Evolutionary conservation across 2,329 filamentous ascomycete species (phyloP), one percentile per base, ranked within the genome.

Genomic region (Ceratocystis albifundus): DNA sequence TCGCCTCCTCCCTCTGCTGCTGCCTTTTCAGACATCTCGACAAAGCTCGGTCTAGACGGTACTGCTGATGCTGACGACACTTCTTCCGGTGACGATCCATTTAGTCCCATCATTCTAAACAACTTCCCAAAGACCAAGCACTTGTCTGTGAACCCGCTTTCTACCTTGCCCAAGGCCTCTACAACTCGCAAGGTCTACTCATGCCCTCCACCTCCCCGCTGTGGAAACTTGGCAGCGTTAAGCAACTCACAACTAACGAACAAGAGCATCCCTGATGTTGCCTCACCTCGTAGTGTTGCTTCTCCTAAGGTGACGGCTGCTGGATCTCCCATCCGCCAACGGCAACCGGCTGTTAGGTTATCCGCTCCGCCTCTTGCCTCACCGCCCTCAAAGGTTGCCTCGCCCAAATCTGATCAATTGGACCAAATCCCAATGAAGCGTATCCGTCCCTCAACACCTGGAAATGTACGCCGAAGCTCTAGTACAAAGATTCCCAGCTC

Each of bases 121-220:
- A 57, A 55, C 30, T 68, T 68, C 25, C 67, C 67, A 15, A 64
- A 66, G 17, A 66, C 67, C 7, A 68, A 68, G 53, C 67, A 68
- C 22, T 53, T 66, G 32, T 68, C 67, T 7, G 61, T 68, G 3
- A 62, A 5, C 2, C 45, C 66, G 3, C 41, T 65, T 6, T 28
- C 32, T 12, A 41, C 46, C 1, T 17, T 36, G 17, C 61, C 64
- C 4, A 22, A 50, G 25, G 32, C 17, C 10, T 10, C 59, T 5
- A 45, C 64, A 15, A 46, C 63, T 2, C 67, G 64, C 20, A 66
- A 68, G 32, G 46, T 32, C 2, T 66, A 64, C 36, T 68, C 67
- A 7, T 68, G 64, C 17, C 67, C 64, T 1, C 67, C 67, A 10
- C 67, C 61, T 28, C 64, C 57, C 17, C 59, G 67, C 3, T 20